Evolutionary conservation across 805 yeast genomes (phyloP), one percentile per base, ranked within the genome.

Genomic region (Lachancea sp.): DNA sequence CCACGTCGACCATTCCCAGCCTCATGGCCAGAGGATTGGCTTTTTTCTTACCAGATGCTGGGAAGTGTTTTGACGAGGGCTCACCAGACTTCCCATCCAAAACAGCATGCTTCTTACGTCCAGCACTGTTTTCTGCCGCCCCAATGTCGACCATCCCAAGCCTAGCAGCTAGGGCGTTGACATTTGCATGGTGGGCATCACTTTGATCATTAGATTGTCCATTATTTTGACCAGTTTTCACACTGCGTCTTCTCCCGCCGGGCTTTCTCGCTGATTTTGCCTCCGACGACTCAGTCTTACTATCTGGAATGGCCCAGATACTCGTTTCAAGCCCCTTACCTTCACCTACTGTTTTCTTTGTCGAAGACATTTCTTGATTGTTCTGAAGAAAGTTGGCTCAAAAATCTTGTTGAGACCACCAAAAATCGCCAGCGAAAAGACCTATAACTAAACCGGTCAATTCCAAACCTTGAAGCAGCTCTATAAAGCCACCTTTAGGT

Each of bases 1-100:
- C 41, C 2, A 10, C 27, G 13, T 43, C 42, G n/a, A 34, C 38
- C 32, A 42, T 35, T 18, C 44, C 43, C 8, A 46, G 38, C 22
- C 46, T n/a, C 20, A 37, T 38, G 2, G 47, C 47, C 12, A 44
- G 36, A n/a, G 47, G 43, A 26, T 44, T 44, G 13, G 46, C 16
- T 17, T 20, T 16, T 12, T 26, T 44, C 15, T 31, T 13, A 17
- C 15, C 39, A 12, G 25, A 22, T 22, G 8, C 4, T 22, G 25
- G 8, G 4, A 8, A 22, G 4, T 22, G 8, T 6, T 22, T 22
- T n/a, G n/a, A n/a, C n/a, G n/a, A n/a, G n/a, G n/a, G n/a, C n/a
- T n/a, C n/a, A n/a, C n/a, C n/a, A n/a, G n/a, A n/a, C n/a, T n/a
- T n/a, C n/a, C n/a, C n/a, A n/a, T n/a, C n/a, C n/a, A n/a, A n/a